phyloP scores from a whole-genome alignment of 768 basidiomycete genomes.

The Phylloporus sp. region DNA sequence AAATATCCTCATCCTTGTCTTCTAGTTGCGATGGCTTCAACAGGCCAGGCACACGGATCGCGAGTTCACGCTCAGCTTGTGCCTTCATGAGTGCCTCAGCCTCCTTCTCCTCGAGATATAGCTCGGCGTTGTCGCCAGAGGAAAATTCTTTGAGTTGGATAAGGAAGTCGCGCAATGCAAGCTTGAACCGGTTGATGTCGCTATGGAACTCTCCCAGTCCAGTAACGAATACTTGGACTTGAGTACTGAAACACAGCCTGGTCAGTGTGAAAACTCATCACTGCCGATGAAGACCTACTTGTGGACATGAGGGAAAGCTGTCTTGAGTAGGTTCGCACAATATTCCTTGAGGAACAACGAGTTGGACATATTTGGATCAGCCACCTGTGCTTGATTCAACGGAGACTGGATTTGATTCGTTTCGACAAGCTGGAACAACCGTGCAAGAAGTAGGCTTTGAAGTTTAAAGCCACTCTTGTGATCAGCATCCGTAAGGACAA shows the following conservation, averaged over 20 bases:
- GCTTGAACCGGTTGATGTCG: slow-evolving; percentile 88
- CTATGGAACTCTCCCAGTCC: slow-evolving; percentile 67
- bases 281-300: slow-evolving; percentile 44
- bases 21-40: slow-evolving; percentile 93
- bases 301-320: slow-evolving; percentile 90
- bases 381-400: slow-evolving; percentile 67
- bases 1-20: slow-evolving; percentile 84
- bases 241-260: slow-evolving; percentile 41
- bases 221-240: slow-evolving; percentile 65
- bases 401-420: slow-evolving; percentile 74
- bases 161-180: slow-evolving; percentile 93
- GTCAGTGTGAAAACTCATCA: slow-evolving; percentile 10
- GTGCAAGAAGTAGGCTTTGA: slow-evolving; percentile 86
- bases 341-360: slow-evolving; percentile 78
- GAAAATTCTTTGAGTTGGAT: slow-evolving; percentile 98
- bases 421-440: slow-evolving; percentile 91
- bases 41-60: slow-evolving; percentile 96
- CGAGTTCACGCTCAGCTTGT: slow-evolving; percentile 79
- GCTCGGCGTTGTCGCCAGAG: slow-evolving; percentile 82
- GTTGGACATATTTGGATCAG: slow-evolving; percentile 72
- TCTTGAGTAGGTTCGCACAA: slow-evolving; percentile 78
- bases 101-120: slow-evolving; percentile 94
- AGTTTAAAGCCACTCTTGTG: slow-evolving; percentile 99
- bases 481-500: slow-evolving; percentile 94
- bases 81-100: slow-evolving; percentile 72